A percentile compares a stretch with the other conserved stretches of the same genome.
These are phyloP conservation scores for Strobilomyces echinocephalus DNA, from an alignment of 768 basidiomycete genomes.

Conservation along the genomic window DNA sequence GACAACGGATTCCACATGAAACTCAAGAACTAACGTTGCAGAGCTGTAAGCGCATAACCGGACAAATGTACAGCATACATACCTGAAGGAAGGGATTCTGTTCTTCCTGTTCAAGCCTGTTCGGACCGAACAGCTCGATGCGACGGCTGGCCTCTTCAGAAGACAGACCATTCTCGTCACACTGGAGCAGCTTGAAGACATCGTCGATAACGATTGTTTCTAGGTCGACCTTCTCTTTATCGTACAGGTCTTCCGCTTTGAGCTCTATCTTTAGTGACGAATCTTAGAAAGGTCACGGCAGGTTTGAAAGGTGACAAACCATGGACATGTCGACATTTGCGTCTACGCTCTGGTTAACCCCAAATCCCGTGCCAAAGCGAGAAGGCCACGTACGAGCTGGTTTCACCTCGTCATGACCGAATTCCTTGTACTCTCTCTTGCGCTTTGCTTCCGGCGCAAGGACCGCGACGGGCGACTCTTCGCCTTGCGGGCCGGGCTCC, in stretches of 20 bases:
- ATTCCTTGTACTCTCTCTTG: constrained; percentile 87
- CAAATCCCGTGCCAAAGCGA: neutral
- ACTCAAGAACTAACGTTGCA: constrained; percentile 60
- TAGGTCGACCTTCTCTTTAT: constrained; percentile 98
- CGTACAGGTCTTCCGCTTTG: constrained; percentile 90
- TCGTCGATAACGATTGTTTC: constrained; percentile 96
- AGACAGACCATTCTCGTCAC: constrained; percentile 74
- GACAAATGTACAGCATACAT: constrained; percentile 9
- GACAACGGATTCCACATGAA: constrained; percentile 99
- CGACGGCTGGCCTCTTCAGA: constrained; percentile 75
- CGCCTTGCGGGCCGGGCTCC: constrained; percentile 58
- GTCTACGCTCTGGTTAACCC: constrained; percentile 40
- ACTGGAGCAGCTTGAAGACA: constrained; percentile 94
- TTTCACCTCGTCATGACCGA: constrained; percentile 66
- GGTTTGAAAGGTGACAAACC: constrained; percentile 35
- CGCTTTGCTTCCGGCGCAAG: constrained; percentile 36
- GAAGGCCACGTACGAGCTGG: constrained; percentile 53
- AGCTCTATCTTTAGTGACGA: constrained; percentile 59
- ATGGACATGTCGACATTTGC: constrained; percentile 85
- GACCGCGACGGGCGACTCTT: constrained; percentile 36
- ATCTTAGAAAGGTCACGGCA: neutral
- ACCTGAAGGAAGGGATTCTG: constrained; percentile 90
- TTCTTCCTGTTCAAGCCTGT: constrained; percentile 88
- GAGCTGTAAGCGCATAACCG: constrained; percentile 1
- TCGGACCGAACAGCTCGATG: constrained; percentile 91